Evolutionary conservation across 352 stramenopile genomes (phyloP), one percentile per base, ranked within the genome.

Genomic region (Blastocystis hominis): DNA sequence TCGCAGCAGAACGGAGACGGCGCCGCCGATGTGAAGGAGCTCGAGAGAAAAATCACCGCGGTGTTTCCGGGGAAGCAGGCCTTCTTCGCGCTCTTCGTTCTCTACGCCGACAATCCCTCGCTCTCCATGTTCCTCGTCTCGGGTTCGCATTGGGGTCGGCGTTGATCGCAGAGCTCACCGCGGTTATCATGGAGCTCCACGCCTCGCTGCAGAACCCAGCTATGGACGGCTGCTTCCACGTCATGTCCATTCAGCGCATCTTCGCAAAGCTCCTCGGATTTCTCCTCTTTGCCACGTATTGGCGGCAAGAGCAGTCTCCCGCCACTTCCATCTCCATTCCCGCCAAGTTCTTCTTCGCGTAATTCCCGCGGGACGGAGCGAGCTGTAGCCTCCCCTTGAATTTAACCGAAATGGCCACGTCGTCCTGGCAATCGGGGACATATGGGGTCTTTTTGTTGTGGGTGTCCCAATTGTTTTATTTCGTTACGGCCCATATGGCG

Each of bases 61-160:
- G 50, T 84, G 30, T 84, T 84, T 46, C 72, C 72, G 24, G 72
- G 55, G n/a, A 84, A 84, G 55, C 72, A 84, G 56, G 50, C 44
- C 40, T 84, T 84, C 44, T 84, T 84, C 44, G 72, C 72, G 20
- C 62, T 54, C 50, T 84, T 84, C 44, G n/a, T 84, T 10, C 46
- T 54, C 30, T 84, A 69, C 47, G 17, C 20, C 3, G 72, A 42
- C n/a, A n/a, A 42, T 15, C 34, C 44, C 5, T 10, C 4, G 24
- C 46, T 84, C 38, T 20, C 72, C 6, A 4, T 30, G 17, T 68
- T 69, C 40, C n/a, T 84, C 2, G 34, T 53, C n/a, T 66, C 30
- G 24, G 64, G 64, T 76, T n/a, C 3, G 64, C 24, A 0, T 36
- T 34, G 3, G 15, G 13, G 5, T 0, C 9, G 7, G 4, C 5